Base-by-base conservation (phyloP, 2,329 filamentous ascomycete species). In the Lecanicillium sp. region DNA sequence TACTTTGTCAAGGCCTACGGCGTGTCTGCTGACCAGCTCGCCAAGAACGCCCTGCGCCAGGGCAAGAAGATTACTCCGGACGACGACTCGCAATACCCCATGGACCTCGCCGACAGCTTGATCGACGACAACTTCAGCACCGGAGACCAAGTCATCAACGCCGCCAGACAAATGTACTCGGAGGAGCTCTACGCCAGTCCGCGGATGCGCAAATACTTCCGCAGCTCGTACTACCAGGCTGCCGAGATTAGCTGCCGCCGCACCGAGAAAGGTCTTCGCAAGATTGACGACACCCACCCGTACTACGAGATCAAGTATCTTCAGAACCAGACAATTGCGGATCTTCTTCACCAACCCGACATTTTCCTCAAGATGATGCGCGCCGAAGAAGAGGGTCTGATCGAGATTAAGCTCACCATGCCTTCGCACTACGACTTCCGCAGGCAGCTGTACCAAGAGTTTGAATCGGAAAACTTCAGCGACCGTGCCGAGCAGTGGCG, bases 301-400 rank as follows among this genome's bases (percentile, higher is more conserved):
- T 97, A 94, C 66, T 97, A 97, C 63, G 93, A 97, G 66, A 88
- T 98, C 72, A 95, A 98, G 67, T 98, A 98, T 58, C 75, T 98
- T 17, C 83, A 89, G 54, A 90, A 93, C 58, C 90, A 96, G 66
- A 87, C 87, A 7, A 86, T 96, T 52, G 73, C 74, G 35, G 86
- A 93, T 55, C 79, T 97, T 51, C 86, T 89, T 3, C 81, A 83
- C 44, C 83, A 87, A 45, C 93, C 93, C 1, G 90, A 96, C 55
- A 74, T 95, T 21, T 98, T 93, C 63, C 71, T 98, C 48, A 91
- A 94, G 68, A 98, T 98, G 93, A 82, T 97, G 65, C 94, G 90
- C 64, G 93, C 93, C 2, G 93, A 98, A 65, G 86, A 93, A 59
- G 93, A 98, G 63, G 90, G 91, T 2, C 73, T 98, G 1, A 78